Conservation (phyloP, 257 asterid genomes). For the Capsicum rhomboideum region DNA sequence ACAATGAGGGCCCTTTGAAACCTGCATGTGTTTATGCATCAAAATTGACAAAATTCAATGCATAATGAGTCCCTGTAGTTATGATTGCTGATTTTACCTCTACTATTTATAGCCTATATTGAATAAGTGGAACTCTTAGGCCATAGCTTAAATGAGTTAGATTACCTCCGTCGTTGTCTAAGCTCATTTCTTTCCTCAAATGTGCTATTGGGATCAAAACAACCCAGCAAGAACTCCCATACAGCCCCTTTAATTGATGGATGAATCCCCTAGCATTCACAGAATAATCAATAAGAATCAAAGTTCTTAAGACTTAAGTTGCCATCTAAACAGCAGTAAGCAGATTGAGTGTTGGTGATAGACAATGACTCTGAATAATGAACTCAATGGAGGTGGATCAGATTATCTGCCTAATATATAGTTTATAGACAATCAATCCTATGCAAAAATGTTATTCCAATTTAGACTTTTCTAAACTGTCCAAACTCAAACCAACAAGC, state of each 20-base stretch:
- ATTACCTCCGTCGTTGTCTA: slow-evolving; percentile 64
- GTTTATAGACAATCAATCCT: neutral
- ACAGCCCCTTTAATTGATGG: slow-evolving; percentile 87
- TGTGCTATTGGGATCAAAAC: slow-evolving; percentile 86
- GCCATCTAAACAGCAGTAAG: neutral
- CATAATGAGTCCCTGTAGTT: neutral
- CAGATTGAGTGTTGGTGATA: neutral
- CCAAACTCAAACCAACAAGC: neutral
- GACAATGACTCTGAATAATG: neutral
- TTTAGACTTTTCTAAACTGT: neutral
- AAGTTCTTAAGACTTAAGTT: neutral
- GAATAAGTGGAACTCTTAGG: neutral
- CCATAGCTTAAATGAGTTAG: slow-evolving; percentile 2
- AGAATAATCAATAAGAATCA: slow-evolving; percentile 1
- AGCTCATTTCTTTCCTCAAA: slow-evolving; percentile 58
- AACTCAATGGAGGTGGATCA: neutral
- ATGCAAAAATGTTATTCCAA: neutral
- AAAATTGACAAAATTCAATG: neutral
- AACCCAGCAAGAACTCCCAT: slow-evolving; percentile 95
- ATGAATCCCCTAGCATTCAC: slow-evolving; percentile 65
- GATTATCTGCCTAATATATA: neutral
- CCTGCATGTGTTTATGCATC: neutral
- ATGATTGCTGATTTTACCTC: neutral
- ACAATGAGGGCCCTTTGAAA: neutral
- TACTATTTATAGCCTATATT: neutral